Evolutionary conservation across 2,329 filamentous ascomycete species (phyloP), one percentile per base, ranked within the genome.

Genomic region (Fusarium foetens): DNA sequence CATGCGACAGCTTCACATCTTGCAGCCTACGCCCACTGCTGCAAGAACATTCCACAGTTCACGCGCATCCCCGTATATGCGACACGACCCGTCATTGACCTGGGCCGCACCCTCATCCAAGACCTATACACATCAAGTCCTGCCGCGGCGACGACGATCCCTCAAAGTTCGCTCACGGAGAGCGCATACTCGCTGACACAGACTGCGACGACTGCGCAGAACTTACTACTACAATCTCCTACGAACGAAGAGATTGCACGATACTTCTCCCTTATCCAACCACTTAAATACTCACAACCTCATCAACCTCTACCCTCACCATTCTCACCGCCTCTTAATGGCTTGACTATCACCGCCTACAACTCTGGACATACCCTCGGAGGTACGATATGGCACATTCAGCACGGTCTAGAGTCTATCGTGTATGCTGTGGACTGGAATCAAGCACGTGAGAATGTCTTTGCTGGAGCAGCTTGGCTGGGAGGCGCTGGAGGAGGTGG

Each of bases 371-470:
- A 98, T 80, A 98, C 95, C 0, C 88, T 98, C 1, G 96, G 96
- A 80, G 96, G 96, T 62, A 98, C 96, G 29, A 97, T 99, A 84
- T 99, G 96, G 96, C 95, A 98, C 78, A 95, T 99, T 72, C 95
- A 98, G 78, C 94, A 98, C 84, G 94, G 95, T 0, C 88, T 98
- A 79, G 96, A 99, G 81, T 98, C 95, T 2, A 95, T 99, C 45
- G 95, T 99, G 2, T 98, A 99, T 77, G 95, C 96, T 1, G 94
- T 98, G 23, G 95, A 98, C 79, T 99, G 96, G 96, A 98, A 98
- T 76, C 95, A 98, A 82, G 94, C 93, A n/a, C 90, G 94, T 75
- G 96, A 99, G 80, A 97, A 97, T 82, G 94, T 98, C 21, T 91
- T 97, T 66, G 91, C 95, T 0, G 95, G 95, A 70, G 96, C 96